Evolutionary conservation across 2,329 filamentous ascomycete genomes (phyloP).

Genomic region (Ophiocordyceps unilateralis): DNA sequence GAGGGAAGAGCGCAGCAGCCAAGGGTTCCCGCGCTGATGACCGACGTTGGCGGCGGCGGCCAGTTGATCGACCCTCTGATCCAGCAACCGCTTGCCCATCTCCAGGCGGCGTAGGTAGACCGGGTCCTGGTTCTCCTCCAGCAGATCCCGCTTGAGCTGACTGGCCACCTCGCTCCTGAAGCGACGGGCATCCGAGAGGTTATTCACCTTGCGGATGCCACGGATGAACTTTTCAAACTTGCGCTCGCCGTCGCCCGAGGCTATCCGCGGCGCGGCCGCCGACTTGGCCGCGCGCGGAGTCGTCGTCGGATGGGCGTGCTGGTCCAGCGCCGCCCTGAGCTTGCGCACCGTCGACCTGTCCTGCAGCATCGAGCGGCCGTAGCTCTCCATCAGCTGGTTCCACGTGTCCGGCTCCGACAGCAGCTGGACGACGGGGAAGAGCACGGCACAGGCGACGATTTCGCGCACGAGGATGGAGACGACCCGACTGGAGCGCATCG

Average conservation of each 20-base stretch:
- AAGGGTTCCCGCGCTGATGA: constrained; percentile 38
- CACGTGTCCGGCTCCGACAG: constrained; percentile 88
- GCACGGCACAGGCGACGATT: constrained; percentile 80
- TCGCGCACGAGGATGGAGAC: constrained; percentile 73
- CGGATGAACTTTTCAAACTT: constrained; percentile 91
- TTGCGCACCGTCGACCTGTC: constrained; percentile 90
- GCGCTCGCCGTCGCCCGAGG: constrained; percentile 69
- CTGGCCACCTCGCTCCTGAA: constrained; percentile 87
- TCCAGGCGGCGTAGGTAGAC: constrained; percentile 80
- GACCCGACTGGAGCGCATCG: constrained; percentile 59
- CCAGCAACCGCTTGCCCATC: constrained; percentile 76
- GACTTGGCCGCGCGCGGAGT: constrained; percentile 42
- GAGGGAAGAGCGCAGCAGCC: constrained; percentile 9
- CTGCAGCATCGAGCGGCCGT: constrained; percentile 71
- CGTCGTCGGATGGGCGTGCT: constrained; percentile 66
- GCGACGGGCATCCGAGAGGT: constrained; percentile 78
- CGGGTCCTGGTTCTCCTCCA: constrained; percentile 62
- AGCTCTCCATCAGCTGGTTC: constrained; percentile 91
- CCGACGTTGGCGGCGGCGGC: too few species aligned
- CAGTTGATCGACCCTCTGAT: constrained; percentile 74
- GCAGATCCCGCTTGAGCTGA: constrained; percentile 72
- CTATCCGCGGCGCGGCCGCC: constrained; percentile 62
- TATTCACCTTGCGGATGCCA: constrained; percentile 73
- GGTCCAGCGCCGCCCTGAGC: constrained; percentile 76
- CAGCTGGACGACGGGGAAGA: constrained; percentile 64